Evolutionary conservation across 768 basidiomycete species (phyloP).

Genomic region (Fibroporia radiculosa): DNA sequence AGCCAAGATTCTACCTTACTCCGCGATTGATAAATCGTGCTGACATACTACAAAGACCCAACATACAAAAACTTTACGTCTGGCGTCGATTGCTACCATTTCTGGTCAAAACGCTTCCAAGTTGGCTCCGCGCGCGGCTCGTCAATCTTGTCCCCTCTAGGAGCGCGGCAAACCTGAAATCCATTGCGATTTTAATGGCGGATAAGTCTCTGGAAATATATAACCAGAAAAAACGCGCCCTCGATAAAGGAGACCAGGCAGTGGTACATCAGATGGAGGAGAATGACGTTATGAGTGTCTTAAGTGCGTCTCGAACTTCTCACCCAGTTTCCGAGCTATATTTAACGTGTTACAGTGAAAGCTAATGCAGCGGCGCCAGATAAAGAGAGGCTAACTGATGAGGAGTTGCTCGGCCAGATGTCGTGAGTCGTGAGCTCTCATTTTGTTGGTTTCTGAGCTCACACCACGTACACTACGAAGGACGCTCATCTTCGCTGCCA

Average conservation of each 20-base stretch:
- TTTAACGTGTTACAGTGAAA: slow-evolving; percentile 11
- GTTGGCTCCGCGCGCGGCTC: background rate
- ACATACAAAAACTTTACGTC: background rate
- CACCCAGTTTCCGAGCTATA: background rate
- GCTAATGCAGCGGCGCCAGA: slow-evolving; percentile 15
- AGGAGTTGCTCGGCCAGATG: slow-evolving; percentile 22
- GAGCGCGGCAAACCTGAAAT: slow-evolving; percentile 5
- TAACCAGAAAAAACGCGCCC: slow-evolving; percentile 26
- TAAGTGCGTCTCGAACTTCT: background rate
- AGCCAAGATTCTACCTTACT: background rate
- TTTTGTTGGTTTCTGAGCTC: background rate
- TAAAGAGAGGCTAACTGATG: slow-evolving; percentile 16
- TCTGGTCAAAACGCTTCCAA: background rate
- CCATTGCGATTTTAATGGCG: slow-evolving; percentile 39
- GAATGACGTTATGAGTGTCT: slow-evolving; percentile 41
- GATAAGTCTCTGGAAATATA: slow-evolving; percentile 35
- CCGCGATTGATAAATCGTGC: background rate
- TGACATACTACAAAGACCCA: background rate
- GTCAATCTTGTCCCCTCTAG: slow-evolving; percentile 8
- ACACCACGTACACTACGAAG: background rate
- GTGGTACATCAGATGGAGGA: slow-evolving; percentile 18
- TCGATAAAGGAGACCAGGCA: slow-evolving; percentile 18
- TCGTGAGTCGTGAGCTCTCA: slow-evolving; percentile 14
- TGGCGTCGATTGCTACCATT: background rate
- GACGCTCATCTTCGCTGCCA: slow-evolving; percentile 5